phyloP scores from a whole-genome alignment of 2,329 filamentous ascomycete genomes.

The Verticillium zaregamsianum region DNA sequence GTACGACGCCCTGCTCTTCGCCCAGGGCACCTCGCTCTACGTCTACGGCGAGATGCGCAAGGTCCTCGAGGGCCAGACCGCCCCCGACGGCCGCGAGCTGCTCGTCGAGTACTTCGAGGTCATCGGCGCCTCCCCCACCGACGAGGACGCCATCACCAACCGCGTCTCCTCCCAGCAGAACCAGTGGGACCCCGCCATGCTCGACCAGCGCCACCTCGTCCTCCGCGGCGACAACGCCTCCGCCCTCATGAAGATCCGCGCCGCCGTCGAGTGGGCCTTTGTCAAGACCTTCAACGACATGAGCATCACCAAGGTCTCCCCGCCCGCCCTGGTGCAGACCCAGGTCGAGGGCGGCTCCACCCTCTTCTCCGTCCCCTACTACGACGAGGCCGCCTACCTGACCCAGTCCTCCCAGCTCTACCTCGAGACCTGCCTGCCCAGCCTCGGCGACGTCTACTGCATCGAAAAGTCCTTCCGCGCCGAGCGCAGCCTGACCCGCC shows the following conservation, averaged over 20 bases:
- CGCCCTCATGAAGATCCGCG: slow-evolving; percentile 83
- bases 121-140: slow-evolving; percentile 73
- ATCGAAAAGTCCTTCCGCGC: slow-evolving; percentile 99
- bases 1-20: slow-evolving; percentile 85
- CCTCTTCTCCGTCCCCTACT: slow-evolving; percentile 86
- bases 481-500: slow-evolving; percentile 90
- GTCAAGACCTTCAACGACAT: slow-evolving; percentile 72
- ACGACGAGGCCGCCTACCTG: slow-evolving; percentile 84
- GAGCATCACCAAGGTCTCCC: slow-evolving; percentile 76
- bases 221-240: slow-evolving; percentile 80
- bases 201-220: slow-evolving; percentile 79
- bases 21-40: slow-evolving; percentile 81
- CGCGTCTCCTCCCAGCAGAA: slow-evolving; percentile 46
- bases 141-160: slow-evolving; percentile 90
- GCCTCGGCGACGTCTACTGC: slow-evolving; percentile 92
- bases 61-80: slow-evolving; percentile 72
- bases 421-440: slow-evolving; percentile 89
- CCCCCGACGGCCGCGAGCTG: slow-evolving; percentile 80
- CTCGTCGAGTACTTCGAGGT: slow-evolving; percentile 87
- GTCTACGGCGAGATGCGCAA: slow-evolving; percentile 80
- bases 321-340: slow-evolving; percentile 89
- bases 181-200: slow-evolving; percentile 58
- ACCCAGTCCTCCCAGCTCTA: slow-evolving; percentile 98
- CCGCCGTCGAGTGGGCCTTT: slow-evolving; percentile 77
- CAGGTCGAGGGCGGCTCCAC: slow-evolving; percentile 91